phyloP scores from a whole-genome alignment of 2,329 filamentous ascomycete genomes.

The Colletotrichum cereale region DNA sequence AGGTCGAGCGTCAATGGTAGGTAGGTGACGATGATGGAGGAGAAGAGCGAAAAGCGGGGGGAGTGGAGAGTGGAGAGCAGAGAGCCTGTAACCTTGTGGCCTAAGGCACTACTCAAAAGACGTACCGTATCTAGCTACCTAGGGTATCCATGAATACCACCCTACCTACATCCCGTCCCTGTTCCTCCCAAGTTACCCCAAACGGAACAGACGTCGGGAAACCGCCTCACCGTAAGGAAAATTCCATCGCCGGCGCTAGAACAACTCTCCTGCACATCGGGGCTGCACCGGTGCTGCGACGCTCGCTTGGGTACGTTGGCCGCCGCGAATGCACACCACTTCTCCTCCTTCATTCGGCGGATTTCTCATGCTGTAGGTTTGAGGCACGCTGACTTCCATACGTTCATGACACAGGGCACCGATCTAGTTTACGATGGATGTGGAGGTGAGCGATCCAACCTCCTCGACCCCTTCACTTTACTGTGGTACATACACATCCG shows the following conservation, averaged over 20 bases:
- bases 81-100: not conserved
- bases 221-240: slow-evolving; percentile 23
- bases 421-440: not conserved
- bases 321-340: not conserved
- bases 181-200: not conserved
- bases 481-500: not conserved
- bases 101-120: not conserved
- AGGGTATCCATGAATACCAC: not conserved
- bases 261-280: slow-evolving; percentile 28
- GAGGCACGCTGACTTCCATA: not conserved
- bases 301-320: slow-evolving; percentile 1
- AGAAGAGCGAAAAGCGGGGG: not conserved
- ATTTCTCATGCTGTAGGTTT: not conserved
- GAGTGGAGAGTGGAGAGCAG: not conserved
- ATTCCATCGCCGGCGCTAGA: slow-evolving; percentile 39
- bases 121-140: not conserved
- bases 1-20: not conserved
- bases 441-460: slow-evolving; percentile 1
- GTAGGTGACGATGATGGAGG: not conserved
- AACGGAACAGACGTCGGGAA: not conserved
- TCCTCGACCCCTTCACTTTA: slow-evolving; percentile 6
- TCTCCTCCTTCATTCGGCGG: not conserved
- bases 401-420: not conserved
- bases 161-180: not conserved
- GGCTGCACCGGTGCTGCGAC: slow-evolving; percentile 7